A percentile compares a stretch with the other conserved stretches of the same genome.
Evolutionary conservation across 257 asterid genomes (phyloP).

Genomic region (Jaltomata sinuosa): DNA sequence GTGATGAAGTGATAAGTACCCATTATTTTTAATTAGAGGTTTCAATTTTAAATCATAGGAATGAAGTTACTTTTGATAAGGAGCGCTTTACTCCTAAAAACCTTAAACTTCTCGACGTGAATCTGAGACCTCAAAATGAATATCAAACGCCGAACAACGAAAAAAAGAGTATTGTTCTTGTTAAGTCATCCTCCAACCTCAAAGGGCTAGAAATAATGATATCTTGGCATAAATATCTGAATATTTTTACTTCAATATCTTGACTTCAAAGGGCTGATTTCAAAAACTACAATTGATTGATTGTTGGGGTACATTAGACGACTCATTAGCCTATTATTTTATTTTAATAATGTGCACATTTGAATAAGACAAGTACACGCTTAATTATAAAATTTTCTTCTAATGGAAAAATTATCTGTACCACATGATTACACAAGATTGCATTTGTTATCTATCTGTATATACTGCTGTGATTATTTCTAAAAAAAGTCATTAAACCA

Average conservation of each 20-base stretch:
- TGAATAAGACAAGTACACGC: background rate
- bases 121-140: too few species aligned
- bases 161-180: background rate
- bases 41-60: too few species aligned
- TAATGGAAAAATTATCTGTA: background rate
- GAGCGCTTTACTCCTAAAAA: too few species aligned
- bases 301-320: background rate
- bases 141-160: too few species aligned
- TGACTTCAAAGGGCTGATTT: background rate
- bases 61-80: too few species aligned
- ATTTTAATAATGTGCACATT: background rate
- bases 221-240: background rate
- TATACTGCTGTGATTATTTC: background rate
- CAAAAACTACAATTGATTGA: background rate
- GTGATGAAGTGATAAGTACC: too few species aligned
- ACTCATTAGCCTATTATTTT: background rate
- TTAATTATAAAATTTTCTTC: background rate
- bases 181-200: background rate
- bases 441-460: background rate
- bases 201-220: background rate
- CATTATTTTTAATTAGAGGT: too few species aligned
- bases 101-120: too few species aligned
- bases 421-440: background rate
- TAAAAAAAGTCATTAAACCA: background rate
- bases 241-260: background rate